Evolutionary conservation across 306 rosid species (phyloP), one percentile per base, ranked within the genome.

Genomic region (Acacia acuminata): DNA sequence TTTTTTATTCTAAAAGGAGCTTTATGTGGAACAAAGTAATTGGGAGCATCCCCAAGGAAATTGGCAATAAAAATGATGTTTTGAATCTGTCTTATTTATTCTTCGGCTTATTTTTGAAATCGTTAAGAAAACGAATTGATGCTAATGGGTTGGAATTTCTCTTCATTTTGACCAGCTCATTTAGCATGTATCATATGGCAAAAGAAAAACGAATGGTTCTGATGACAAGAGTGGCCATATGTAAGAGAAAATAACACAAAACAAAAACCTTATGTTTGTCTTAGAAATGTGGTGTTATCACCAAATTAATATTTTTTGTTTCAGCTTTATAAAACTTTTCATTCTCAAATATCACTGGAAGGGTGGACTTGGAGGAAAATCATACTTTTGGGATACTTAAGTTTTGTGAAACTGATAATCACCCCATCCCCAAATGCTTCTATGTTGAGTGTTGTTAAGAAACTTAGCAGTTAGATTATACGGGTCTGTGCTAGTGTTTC

Each of bases 21-120:
- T 94, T 96, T 73, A 94, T 92, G 99, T 96, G 98, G 98, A 94
- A 92, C 87, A 0, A 88, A 0, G 81, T 96, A 72, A 88, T 55
- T 86, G 99, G 99, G 61, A 85, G 72, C 40, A 94, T n/a, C 79
- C 99, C 99, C 1, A 81, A 86, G 86, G 97, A 94, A 86, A 96
- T 96, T 64, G 97, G 98, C 85, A 91, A 90, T 71, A 91, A 27
- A 27, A 27, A 27, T 27, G 27, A 27, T 27, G 27, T 27, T 27
- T 27, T 27, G 27, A 27, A 27, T 27, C 27, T 27, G 27, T 27
- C 27, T 27, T 27, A 27, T 27, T 27, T 27, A 27, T 27, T 27
- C 27, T 27, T 27, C 27, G 27, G 27, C 27, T 27, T 27, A 27
- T 27, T 27, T n/a, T n/a, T n/a, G n/a, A n/a, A n/a, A n/a, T n/a